A percentile compares a stretch with the other conserved stretches of the same genome.
phyloP scores from a whole-genome alignment of 352 stramenopile genomes.

The Phytophthora vignae region DNA sequence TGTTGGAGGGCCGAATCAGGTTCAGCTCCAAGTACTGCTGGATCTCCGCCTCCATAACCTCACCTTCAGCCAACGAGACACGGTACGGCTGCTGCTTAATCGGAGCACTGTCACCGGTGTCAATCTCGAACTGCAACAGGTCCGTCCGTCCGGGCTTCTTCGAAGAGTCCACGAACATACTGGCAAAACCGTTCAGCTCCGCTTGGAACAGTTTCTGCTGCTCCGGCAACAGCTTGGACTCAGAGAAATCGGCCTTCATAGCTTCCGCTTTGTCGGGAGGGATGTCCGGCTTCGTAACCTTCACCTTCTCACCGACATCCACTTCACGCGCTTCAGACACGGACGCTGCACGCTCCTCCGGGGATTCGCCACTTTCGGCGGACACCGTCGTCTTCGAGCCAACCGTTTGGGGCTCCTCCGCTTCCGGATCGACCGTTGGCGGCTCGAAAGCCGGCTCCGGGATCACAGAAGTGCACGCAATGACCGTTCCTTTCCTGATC shows the following conservation, averaged over 20 bases:
- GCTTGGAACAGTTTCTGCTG: too few species aligned
- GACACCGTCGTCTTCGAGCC: background rate
- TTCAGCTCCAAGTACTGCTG: conserved; percentile 12
- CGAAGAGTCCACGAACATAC: too few species aligned
- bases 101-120: conserved; percentile 2
- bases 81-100: conserved; percentile 21
- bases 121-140: background rate
- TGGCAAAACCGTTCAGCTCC: too few species aligned
- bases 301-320: background rate
- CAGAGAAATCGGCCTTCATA: conserved; percentile 2
- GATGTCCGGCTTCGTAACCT: background rate
- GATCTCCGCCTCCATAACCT: conserved; percentile 16
- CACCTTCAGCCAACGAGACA: conserved; percentile 10
- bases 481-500: too few species aligned
- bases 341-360: background rate
- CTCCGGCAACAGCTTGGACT: background rate
- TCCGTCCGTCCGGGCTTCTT: too few species aligned
- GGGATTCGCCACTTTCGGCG: background rate
- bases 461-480: conserved; percentile 1
- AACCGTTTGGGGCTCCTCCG: too few species aligned
- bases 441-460: conserved; percentile 1
- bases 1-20: background rate
- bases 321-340: background rate
- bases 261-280: background rate
- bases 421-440: background rate